These are phyloP conservation scores for Talaromyces sp. DNA, from an alignment of 2,329 filamentous ascomycete genomes.

Conservation along the genomic window DNA sequence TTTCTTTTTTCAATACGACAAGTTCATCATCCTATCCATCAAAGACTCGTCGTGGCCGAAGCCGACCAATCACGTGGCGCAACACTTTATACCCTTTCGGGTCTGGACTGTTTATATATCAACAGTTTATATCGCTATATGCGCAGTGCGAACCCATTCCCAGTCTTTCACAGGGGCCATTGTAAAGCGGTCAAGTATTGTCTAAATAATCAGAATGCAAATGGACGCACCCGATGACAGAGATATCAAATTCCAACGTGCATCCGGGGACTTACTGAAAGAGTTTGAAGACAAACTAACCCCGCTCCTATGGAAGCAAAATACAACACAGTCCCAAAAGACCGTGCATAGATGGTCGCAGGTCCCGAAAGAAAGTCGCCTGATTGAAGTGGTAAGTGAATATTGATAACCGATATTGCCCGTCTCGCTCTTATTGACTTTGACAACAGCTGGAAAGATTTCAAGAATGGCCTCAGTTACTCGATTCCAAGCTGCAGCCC, in stretches of 20 bases:
- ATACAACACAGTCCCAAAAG: conserved; percentile 26
- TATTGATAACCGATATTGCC: conserved; percentile 17
- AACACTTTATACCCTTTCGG: neutral
- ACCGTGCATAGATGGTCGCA: conserved; percentile 42
- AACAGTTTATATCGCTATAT: neutral
- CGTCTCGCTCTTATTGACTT: neutral
- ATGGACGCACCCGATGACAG: conserved; percentile 49
- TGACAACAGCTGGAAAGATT: conserved; percentile 69
- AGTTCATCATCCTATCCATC: neutral
- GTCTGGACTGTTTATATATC: neutral
- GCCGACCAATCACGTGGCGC: conserved; percentile 3
- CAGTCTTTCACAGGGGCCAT: neutral
- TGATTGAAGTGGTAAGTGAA: conserved; percentile 41
- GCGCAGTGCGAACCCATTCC: neutral
- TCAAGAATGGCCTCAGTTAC: conserved; percentile 89
- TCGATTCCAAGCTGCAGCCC: conserved; percentile 77
- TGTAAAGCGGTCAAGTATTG: neutral
- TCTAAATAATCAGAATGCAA: neutral
- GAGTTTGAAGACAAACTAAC: conserved; percentile 45
- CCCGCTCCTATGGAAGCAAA: conserved; percentile 42
- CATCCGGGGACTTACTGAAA: conserved; percentile 44
- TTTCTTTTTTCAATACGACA: neutral
- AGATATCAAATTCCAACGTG: conserved; percentile 49
- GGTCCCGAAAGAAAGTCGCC: conserved; percentile 38
- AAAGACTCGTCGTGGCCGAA: neutral